phyloP scores from a whole-genome alignment of 768 basidiomycete species.

The Kwoniella europaea region DNA sequence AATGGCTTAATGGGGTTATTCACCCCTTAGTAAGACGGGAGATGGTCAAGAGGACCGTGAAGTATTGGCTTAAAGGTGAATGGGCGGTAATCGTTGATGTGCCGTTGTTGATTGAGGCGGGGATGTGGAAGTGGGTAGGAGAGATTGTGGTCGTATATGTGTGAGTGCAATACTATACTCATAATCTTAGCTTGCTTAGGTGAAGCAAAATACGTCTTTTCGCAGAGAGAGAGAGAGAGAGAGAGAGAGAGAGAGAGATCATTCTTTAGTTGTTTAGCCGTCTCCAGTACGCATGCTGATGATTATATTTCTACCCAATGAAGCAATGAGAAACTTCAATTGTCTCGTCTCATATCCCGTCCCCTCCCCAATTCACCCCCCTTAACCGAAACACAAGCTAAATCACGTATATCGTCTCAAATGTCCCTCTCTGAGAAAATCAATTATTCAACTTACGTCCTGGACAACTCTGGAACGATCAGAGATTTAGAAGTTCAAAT shows the following conservation, averaged over 20 bases:
- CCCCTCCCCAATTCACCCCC: slow-evolving; percentile 55
- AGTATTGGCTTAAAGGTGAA: slow-evolving; percentile 76
- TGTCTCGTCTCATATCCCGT: slow-evolving; percentile 78
- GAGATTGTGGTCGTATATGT: slow-evolving; percentile 89
- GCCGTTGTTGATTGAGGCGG: slow-evolving; percentile 87
- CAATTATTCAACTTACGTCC: slow-evolving; percentile 77
- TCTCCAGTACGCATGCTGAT: no score
- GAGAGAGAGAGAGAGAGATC: not conserved
- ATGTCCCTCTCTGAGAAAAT: slow-evolving; percentile 78
- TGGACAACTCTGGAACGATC: slow-evolving; percentile 84
- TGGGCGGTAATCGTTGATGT: slow-evolving; percentile 85
- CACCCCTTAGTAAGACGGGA: slow-evolving; percentile 86
- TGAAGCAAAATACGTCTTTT: no score
- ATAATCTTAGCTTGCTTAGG: no score
- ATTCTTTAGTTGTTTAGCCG: not conserved
- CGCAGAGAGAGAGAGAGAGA: not conserved
- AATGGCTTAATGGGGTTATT: slow-evolving; percentile 77
- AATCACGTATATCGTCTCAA: slow-evolving; percentile 77
- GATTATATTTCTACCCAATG: not conserved
- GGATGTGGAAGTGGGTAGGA: slow-evolving; percentile 80
- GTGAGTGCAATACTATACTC: slow-evolving; percentile 60
- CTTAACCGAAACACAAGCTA: slow-evolving; percentile 69
- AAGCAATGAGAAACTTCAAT: slow-evolving; percentile 81
- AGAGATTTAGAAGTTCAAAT: slow-evolving; percentile 70
- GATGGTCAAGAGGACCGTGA: slow-evolving; percentile 73